Conservation (phyloP, 1,284 basidiomycete genomes). For the Boletellus sp. region DNA sequence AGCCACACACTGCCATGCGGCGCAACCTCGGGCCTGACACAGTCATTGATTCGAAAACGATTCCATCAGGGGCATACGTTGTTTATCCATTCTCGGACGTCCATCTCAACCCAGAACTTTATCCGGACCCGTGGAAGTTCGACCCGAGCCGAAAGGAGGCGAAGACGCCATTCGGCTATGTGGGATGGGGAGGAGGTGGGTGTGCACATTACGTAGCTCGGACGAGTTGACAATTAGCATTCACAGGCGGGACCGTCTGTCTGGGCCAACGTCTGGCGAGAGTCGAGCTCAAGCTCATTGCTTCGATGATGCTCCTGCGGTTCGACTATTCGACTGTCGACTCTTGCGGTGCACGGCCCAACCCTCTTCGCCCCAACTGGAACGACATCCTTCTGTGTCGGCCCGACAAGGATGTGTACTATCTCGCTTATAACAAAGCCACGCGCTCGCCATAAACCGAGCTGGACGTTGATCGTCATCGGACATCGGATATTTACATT, state of each 20-base stretch:
- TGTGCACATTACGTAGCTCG: constrained; percentile 23
- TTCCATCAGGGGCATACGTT: constrained; percentile 67
- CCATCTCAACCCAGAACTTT: constrained; percentile 64
- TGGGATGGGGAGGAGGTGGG: constrained; percentile 76
- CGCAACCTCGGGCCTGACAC: constrained; percentile 66
- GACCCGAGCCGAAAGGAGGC: constrained; percentile 54
- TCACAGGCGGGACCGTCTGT: constrained; percentile 60
- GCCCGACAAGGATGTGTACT: constrained; percentile 51
- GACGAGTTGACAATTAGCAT: constrained; percentile 15
- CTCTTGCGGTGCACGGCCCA: constrained; percentile 41
- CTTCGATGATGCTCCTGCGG: constrained; percentile 59
- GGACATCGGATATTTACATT: constrained; percentile 5
- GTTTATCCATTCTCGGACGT: constrained; percentile 76
- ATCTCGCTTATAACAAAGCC: constrained; percentile 44
- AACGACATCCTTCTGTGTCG: constrained; percentile 67
- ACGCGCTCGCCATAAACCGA: constrained; percentile 21
- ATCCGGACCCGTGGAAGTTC: constrained; percentile 70
- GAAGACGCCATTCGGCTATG: constrained; percentile 54
- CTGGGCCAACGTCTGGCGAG: constrained; percentile 68
- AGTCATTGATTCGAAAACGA: constrained; percentile 57
- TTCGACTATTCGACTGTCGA: constrained; percentile 57
- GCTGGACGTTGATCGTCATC: constrained; percentile 26
- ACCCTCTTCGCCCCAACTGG: constrained; percentile 59
- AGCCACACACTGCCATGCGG: constrained; percentile 75
- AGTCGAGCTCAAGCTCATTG: constrained; percentile 64